Base-by-base conservation (phyloP, 352 stramenopile species). In the Pythium utonaiense region DNA sequence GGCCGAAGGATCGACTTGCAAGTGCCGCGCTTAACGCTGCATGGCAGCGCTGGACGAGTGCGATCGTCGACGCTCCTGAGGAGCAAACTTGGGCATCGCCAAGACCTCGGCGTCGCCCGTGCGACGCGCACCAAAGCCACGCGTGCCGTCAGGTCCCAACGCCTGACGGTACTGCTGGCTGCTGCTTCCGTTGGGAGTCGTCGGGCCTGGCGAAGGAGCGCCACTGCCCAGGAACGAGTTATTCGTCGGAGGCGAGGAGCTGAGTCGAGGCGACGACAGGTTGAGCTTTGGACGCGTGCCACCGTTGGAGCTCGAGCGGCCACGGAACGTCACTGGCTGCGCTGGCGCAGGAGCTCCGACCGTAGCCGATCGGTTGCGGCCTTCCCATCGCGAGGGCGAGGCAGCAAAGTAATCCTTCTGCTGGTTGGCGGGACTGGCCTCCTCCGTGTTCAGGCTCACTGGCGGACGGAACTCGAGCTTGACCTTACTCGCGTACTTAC, bases 401-500 rank as follows among this genome's bases (percentile, higher is more conserved):
- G 52, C 64, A 1, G 57, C 33, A 42, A 71, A 71, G 53, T 71
- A 71, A 48, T 71, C 64, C 53, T 71, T 71, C 9, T 33, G 58
- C 44, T 66, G 57, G 40, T 31, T 58, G 38, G 40, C 52, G 3
- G 56, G 27, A 25, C 8, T 66, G 38, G 57, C 21, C 6, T 30
- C 53, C 12, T 59, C 47, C 4, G 52, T 45, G 2, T 34, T 88
- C 25, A 86, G 33, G 52, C 72, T 91, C 9, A 75, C 62, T 5
- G 85, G 85, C 16, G 85, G 85, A 38, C 85, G 85, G 64, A 93
- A 95, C 73, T 95, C 85, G 57, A 95, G 69, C 73, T 92, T 93
- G 58, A 95, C 85, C 53, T 95, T 95, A 49, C 80, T 91, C 38
- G 85, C 85, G 57, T 95, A 95, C 61, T 95, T 95, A 55, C 85